A percentile compares a stretch with the other conserved stretches of the same genome.
These are phyloP conservation scores for Crithidia brevicula DNA, from an alignment of 208 protist species.

Conservation along the genomic window DNA sequence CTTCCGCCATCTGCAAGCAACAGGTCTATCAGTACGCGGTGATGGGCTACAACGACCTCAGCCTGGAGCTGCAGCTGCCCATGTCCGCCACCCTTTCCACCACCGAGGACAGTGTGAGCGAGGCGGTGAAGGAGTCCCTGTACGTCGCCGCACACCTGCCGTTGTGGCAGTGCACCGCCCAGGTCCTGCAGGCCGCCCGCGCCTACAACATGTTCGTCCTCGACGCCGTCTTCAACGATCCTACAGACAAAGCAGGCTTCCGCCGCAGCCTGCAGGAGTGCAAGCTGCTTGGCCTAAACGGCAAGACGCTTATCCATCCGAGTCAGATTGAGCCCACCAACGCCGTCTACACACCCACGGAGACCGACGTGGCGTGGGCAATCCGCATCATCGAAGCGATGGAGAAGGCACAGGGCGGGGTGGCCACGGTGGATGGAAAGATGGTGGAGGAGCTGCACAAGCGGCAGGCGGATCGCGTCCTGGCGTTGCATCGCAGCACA, in stretches of 20 bases:
- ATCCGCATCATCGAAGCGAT: slow-evolving; percentile 45
- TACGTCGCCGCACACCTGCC: slow-evolving; percentile 42
- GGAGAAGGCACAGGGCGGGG: slow-evolving; percentile 24
- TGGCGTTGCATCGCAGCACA: slow-evolving; percentile 41
- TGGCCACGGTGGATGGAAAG: slow-evolving; percentile 58
- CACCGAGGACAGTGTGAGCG: slow-evolving; percentile 2
- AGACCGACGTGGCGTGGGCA: slow-evolving; percentile 72
- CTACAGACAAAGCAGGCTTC: slow-evolving; percentile 72
- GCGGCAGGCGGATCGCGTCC: slow-evolving; percentile 44
- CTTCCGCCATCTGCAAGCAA: slow-evolving; percentile 63
- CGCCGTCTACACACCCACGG: slow-evolving; percentile 57
- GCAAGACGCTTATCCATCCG: slow-evolving; percentile 78
- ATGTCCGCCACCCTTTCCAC: slow-evolving; percentile 17
- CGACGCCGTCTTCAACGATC: slow-evolving; percentile 80
- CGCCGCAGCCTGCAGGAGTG: slow-evolving; percentile 48
- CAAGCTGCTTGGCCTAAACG: slow-evolving; percentile 78
- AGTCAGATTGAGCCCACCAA: slow-evolving; percentile 73
- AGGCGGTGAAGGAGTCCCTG: slow-evolving; percentile 24
- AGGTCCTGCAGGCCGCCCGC: slow-evolving; percentile 71
- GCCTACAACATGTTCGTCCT: slow-evolving; percentile 73
- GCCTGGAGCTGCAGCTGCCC: slow-evolving; percentile 53
- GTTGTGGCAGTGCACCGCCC: slow-evolving; percentile 48
- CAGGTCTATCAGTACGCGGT: slow-evolving; percentile 73
- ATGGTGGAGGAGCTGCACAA: slow-evolving; percentile 78
- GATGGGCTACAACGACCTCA: slow-evolving; percentile 70